Percentiles rank a stretch among this genome's conserved stretches.
phyloP scores from a whole-genome alignment of 2,329 filamentous ascomycete genomes.

The Phoma sp. region DNA sequence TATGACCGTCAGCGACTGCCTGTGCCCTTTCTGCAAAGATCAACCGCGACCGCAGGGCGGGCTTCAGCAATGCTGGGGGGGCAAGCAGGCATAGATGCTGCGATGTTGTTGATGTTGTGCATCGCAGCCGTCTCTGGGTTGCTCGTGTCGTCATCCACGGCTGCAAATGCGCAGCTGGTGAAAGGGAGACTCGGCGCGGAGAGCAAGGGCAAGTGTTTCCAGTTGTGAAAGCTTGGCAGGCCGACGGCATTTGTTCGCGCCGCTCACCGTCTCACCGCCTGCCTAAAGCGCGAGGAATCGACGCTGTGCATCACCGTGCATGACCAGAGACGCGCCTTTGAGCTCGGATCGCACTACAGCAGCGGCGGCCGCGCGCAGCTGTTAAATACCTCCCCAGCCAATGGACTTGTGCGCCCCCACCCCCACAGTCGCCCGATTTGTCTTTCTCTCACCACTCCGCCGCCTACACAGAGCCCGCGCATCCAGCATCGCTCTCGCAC shows the following conservation, averaged over 20 bases:
- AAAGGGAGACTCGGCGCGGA: constrained; percentile 19
- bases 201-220: not conserved
- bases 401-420: constrained; percentile 50
- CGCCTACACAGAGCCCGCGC: constrained; percentile 43
- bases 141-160: constrained; percentile 47
- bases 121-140: constrained; percentile 35
- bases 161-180: constrained; percentile 23
- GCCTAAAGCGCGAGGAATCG: not conserved
- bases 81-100: constrained; percentile 7
- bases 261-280: constrained; percentile 21
- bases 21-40: constrained; percentile 26
- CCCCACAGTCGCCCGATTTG: constrained; percentile 54
- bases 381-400: constrained; percentile 27
- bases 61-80: constrained; percentile 28
- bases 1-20: constrained; percentile 56
- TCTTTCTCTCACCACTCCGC: constrained; percentile 56
- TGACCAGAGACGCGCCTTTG: constrained; percentile 10
- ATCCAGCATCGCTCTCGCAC: constrained; percentile 47
- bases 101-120: constrained; percentile 2
- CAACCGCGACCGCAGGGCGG: constrained; percentile 32
- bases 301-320: constrained; percentile 8
- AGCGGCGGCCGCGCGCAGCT: constrained; percentile 4
- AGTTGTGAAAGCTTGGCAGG: constrained; percentile 5
- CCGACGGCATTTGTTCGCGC: not conserved
- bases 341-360: constrained; percentile 26